These are phyloP conservation scores for Trichoderma semiorbis DNA, from an alignment of 2,329 filamentous ascomycete genomes.

Conservation along the genomic window DNA sequence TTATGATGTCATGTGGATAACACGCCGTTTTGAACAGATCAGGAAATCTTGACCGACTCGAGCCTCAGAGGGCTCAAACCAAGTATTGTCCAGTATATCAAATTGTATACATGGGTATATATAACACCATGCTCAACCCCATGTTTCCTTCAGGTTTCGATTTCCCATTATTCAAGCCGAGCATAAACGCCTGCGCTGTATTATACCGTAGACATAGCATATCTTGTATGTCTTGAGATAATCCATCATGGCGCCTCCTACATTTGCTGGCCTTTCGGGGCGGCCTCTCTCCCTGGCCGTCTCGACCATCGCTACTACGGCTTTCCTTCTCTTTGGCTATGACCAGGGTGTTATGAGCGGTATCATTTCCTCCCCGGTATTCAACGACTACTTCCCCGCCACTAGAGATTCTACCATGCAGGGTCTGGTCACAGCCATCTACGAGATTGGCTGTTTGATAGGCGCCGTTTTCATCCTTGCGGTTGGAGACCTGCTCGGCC, in stretches of 20 bases:
- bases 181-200: neutral
- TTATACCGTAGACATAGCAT: neutral
- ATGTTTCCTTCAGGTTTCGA: neutral
- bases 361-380: constrained; percentile 49
- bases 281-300: constrained; percentile 53
- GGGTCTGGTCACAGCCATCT: constrained; percentile 47
- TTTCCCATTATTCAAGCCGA: neutral
- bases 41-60: neutral
- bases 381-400: constrained; percentile 45
- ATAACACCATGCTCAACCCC: neutral
- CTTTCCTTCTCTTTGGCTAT: constrained; percentile 59
- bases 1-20: constrained; percentile 16
- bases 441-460: constrained; percentile 51
- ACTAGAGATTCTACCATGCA: constrained; percentile 46
- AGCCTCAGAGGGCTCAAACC: neutral
- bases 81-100: neutral
- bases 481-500: constrained; percentile 51
- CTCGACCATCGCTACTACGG: constrained; percentile 61
- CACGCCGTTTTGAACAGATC: neutral
- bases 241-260: constrained; percentile 48
- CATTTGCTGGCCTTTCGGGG: constrained; percentile 58
- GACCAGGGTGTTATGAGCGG: constrained; percentile 55
- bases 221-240: neutral
- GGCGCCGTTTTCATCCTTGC: constrained; percentile 48
- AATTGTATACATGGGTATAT: neutral